A percentile compares a stretch with the other conserved stretches of the same genome.
Conservation (phyloP, 768 basidiomycete genomes). For the Crucibulum laeve region DNA sequence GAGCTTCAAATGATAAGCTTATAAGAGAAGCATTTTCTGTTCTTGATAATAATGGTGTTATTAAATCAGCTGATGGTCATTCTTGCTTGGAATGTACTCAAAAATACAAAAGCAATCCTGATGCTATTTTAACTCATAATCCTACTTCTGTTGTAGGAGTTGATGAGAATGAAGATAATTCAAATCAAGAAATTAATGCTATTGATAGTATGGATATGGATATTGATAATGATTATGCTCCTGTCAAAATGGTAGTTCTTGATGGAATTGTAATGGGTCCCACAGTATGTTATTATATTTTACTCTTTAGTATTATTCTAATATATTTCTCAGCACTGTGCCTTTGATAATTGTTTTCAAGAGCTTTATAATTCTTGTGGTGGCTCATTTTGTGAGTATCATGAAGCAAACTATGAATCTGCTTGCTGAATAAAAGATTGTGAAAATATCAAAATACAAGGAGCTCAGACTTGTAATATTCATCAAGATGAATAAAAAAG, state of each 20-base stretch:
- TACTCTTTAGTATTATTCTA: too few species aligned
- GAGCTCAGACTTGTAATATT: not conserved
- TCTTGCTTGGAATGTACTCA: constrained; percentile 3
- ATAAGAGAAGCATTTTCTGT: not conserved
- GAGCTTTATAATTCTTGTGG: constrained; percentile 1
- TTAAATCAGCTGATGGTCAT: constrained; percentile 1
- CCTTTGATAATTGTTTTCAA: constrained; percentile 2
- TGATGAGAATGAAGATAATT: not conserved
- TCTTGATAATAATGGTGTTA: constrained; percentile 1
- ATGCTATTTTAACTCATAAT: not conserved
- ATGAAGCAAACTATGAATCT: not conserved
- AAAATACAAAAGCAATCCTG: constrained; percentile 3
- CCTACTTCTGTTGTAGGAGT: not conserved
- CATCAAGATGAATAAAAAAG: not conserved
- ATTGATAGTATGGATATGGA: not conserved
- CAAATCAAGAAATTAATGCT: not conserved
- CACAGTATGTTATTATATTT: too few species aligned
- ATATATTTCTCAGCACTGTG: too few species aligned
- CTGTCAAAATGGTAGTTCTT: constrained; percentile 4
- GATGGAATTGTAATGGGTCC: constrained; percentile 4
- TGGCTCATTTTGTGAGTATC: not conserved
- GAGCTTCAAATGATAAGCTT: not conserved
- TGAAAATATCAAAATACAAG: not conserved
- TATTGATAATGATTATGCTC: constrained; percentile 1
- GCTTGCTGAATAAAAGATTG: not conserved